A percentile compares a stretch with the other conserved stretches of the same genome.
These are phyloP conservation scores for Lipomyces spencermartinsiae DNA, from an alignment of 805 yeast genomes.

Conservation along the genomic window DNA sequence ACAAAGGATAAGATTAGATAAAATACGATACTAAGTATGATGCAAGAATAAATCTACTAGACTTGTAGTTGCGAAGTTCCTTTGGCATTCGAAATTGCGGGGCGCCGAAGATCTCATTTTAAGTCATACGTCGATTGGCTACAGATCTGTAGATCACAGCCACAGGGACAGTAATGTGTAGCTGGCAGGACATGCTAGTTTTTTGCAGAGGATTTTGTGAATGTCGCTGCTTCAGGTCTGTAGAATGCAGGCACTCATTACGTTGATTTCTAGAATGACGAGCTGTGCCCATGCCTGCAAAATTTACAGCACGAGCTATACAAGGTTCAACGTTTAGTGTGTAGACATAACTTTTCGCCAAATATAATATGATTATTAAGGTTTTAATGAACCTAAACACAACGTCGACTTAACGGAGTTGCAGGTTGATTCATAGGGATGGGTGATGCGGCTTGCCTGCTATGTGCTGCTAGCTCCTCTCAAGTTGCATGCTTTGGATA, in stretches of 20 bases:
- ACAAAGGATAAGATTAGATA: constrained; percentile 13
- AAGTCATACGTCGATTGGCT: no score
- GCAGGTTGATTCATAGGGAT: not conserved
- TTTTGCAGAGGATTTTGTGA: no score
- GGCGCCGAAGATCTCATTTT: no score
- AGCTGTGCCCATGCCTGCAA: no score
- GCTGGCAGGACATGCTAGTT: no score
- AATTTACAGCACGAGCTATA: not conserved
- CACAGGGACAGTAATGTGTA: no score
- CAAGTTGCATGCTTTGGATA: not conserved
- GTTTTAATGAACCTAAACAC: not conserved
- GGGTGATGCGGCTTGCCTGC: not conserved
- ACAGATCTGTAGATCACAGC: no score
- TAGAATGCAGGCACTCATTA: no score
- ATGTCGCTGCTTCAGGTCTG: no score
- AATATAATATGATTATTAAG: not conserved
- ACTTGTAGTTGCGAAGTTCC: no score
- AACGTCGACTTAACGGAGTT: not conserved
- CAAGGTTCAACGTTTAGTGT: not conserved
- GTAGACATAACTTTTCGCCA: not conserved
- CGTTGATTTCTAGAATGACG: no score
- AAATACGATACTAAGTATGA: not conserved
- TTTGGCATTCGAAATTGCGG: no score
- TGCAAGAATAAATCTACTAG: not conserved
- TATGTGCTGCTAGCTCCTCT: not conserved